phyloP scores from a whole-genome alignment of 2,329 filamentous ascomycete species.

The Fusarium sp. region DNA sequence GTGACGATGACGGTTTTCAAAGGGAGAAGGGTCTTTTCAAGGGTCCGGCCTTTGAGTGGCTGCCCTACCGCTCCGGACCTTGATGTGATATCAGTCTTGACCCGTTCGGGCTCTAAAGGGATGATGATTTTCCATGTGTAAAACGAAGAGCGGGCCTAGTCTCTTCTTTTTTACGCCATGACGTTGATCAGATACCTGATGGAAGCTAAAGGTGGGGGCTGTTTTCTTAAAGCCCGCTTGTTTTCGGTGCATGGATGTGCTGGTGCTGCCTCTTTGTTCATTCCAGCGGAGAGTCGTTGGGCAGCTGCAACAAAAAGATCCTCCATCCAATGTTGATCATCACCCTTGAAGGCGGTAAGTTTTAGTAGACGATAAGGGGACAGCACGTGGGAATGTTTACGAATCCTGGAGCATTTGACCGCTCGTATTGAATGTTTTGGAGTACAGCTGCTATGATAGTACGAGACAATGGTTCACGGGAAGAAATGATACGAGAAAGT shows the following conservation, averaged over 20 bases:
- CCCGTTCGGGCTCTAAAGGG: constrained; percentile 14
- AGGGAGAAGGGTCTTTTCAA: constrained; percentile 27
- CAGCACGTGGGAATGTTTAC: constrained; percentile 30
- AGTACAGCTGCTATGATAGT: neutral
- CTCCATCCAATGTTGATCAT: constrained; percentile 30
- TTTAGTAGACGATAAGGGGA: constrained; percentile 8
- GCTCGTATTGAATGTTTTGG: constrained; percentile 11
- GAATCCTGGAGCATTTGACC: constrained; percentile 2
- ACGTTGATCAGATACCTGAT: constrained; percentile 45
- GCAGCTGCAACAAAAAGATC: constrained; percentile 17
- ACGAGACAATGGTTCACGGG: neutral
- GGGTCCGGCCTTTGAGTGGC: constrained; percentile 34
- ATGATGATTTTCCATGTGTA: constrained; percentile 22
- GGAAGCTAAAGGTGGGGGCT: constrained; percentile 37
- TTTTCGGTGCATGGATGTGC: constrained; percentile 27
- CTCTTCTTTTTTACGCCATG: constrained; percentile 34
- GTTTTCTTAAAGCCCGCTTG: constrained; percentile 19
- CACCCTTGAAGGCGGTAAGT: constrained; percentile 15
- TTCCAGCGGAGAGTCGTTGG: constrained; percentile 21
- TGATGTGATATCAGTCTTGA: constrained; percentile 21
- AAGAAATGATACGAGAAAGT: constrained; percentile 11
- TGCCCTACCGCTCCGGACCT: constrained; percentile 18
- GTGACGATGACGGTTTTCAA: constrained; percentile 29
- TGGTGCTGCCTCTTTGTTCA: constrained; percentile 10
- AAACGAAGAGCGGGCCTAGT: constrained; percentile 31